Base-by-base conservation (phyloP, 768 basidiomycete genomes). In the Coprinopsis cinerea region DNA sequence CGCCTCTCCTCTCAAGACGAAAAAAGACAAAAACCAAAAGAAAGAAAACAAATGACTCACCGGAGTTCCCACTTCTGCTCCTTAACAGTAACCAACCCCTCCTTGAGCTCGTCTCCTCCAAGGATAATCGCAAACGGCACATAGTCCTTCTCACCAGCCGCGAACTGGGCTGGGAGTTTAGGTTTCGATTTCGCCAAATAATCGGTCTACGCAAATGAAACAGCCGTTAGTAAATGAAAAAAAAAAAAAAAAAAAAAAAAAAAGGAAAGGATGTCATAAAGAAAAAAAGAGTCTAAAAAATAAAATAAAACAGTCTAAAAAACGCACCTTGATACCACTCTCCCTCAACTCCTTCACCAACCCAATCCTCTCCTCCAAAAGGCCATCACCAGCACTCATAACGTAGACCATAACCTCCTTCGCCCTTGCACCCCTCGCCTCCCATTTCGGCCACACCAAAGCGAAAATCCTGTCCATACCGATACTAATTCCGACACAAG, bases 361-460 rank as follows among this genome's bases (percentile, higher is more conserved):
- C 59, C 63, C 69, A 55, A 98, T 83, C 9, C 95, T 78, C 70
- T 96, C 92, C 59, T 82, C 78, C 44, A 98, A 67, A 52, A 97
- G 62, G 1, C 93, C 91, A 61, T 92, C 92, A 5, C 94, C 93
- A 27, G 92, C 83, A 20, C 85, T 83, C 73, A 98, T 83, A 40
- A 98, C 91, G 66, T 85, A 99, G 20, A 85, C 94, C 78, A 96
- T 87, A 37, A 92, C 95, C 62, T 88, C 76, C 71, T 95, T 98
- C 47, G 81, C 84, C 62, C 92, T 73, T 69, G 82, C 83, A 1
- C 88, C 83, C 55, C 75, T 77, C 60, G 85, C 88, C 9, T 80
- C 75, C 82, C 88, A 92, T 65, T 83, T 88, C 36, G 87, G 86
- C 83, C 90, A 90, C 53, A 97, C 66, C 54, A 99, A 72, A 17